Evolutionary conservation across 139 green algal genomes (phyloP).

Genomic region (Coelastrella sp.): DNA sequence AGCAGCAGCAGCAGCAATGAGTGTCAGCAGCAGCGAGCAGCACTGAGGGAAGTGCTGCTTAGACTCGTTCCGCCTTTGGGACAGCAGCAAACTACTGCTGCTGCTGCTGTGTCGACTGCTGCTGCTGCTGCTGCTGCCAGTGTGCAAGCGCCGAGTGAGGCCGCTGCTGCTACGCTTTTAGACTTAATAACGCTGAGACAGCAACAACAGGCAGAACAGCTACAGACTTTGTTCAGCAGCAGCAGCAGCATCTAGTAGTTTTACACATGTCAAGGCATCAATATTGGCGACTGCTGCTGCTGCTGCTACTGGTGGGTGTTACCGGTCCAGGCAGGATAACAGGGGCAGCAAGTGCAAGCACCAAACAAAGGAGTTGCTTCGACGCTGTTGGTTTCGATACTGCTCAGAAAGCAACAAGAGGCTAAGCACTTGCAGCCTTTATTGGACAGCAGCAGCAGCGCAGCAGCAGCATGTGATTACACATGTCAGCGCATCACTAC

Average conservation of each 20-base stretch:
- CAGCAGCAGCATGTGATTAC: too few species aligned
- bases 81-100: not conserved
- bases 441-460: not conserved
- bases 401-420: not conserved
- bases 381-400: not conserved
- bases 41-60: constrained; percentile 9
- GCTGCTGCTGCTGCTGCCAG: not conserved
- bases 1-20: not conserved
- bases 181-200: not conserved
- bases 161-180: not conserved
- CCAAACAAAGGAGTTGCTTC: not conserved
- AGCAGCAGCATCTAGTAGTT: not conserved
- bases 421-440: not conserved
- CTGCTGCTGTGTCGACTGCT: not conserved
- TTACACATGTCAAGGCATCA: too few species aligned
- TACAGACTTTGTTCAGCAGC: not conserved
- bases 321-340: too few species aligned
- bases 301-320: too few species aligned
- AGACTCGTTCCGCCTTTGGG: not conserved
- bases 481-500: too few species aligned
- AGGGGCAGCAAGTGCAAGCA: not conserved
- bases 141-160: not conserved
- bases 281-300: too few species aligned
- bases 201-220: constrained; percentile 12
- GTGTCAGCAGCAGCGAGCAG: constrained; percentile 19